Conservation (phyloP, 169 alveolate genomes). For the Besnoitia besnoiti region DNA sequence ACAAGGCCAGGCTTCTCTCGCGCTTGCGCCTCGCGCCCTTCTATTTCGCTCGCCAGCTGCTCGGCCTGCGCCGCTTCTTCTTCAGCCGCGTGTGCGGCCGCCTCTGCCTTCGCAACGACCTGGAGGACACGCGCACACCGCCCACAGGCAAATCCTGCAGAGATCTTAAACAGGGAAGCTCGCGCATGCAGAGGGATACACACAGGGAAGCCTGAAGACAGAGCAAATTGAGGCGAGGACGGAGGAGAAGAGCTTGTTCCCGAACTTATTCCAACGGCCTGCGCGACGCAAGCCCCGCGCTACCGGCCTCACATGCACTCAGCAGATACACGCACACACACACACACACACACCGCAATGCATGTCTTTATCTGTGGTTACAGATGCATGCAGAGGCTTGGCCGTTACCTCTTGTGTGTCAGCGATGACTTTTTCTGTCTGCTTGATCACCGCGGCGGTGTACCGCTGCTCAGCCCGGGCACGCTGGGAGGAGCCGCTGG, state of each 20-base stretch:
- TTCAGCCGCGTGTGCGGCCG: conserved; percentile 2
- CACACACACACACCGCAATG: not conserved
- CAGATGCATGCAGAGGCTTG: not conserved
- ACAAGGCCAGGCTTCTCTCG: not conserved
- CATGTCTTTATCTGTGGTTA: too few relatives aligned
- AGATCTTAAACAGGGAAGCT: too few relatives aligned
- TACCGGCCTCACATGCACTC: too few relatives aligned
- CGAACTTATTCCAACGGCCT: too few relatives aligned
- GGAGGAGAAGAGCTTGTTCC: too few relatives aligned
- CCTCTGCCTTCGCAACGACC: conserved; percentile 16
- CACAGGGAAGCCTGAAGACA: too few relatives aligned
- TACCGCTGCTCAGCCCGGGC: not conserved
- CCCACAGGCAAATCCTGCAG: too few relatives aligned
- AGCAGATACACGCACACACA: not conserved
- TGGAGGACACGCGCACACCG: not conserved
- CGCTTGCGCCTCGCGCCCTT: not conserved
- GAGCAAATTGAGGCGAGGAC: too few relatives aligned
- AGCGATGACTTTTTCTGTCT: not conserved
- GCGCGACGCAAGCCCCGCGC: too few relatives aligned
- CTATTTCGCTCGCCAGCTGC: not conserved
- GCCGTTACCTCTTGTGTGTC: not conserved
- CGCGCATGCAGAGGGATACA: too few relatives aligned
- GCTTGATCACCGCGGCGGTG: not conserved
- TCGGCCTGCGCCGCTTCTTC: conserved; percentile 1
- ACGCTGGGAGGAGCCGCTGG: not conserved